Percentiles rank a stretch among this genome's conserved stretches.
These are phyloP conservation scores for Phytophthora citrophthora DNA, from an alignment of 352 stramenopile species.

Conservation along the genomic window DNA sequence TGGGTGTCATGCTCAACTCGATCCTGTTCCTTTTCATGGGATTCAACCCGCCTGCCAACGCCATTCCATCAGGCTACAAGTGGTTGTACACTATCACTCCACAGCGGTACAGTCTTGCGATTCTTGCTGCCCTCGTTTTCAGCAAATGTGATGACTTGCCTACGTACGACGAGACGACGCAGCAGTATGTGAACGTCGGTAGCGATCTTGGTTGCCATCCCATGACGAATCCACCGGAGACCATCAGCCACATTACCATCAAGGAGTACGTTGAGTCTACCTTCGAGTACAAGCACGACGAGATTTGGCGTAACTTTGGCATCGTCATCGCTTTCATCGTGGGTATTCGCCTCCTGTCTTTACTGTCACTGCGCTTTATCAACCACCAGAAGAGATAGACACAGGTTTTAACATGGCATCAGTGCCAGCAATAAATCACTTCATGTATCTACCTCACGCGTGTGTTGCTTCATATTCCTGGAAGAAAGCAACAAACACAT, in stretches of 20 bases:
- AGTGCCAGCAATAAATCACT: background rate
- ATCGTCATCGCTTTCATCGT: constrained; percentile 56
- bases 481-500: too few relatives aligned
- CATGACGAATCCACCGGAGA: constrained; percentile 40
- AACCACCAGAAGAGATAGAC: constrained; percentile 60
- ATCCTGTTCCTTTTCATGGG: constrained; percentile 67
- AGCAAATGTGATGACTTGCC: constrained; percentile 49
- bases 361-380: constrained; percentile 61
- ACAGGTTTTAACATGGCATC: background rate
- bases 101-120: constrained; percentile 45
- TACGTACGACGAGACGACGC: constrained; percentile 27
- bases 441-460: constrained; percentile 7
- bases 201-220: constrained; percentile 46
- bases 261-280: constrained; percentile 58
- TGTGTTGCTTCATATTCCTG: background rate
- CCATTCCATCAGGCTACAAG: constrained; percentile 60
- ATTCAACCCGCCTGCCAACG: constrained; percentile 48
- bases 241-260: constrained; percentile 45
- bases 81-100: constrained; percentile 55
- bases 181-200: constrained; percentile 39
- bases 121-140: constrained; percentile 46
- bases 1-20: constrained; percentile 57
- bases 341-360: constrained; percentile 48
- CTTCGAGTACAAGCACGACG: constrained; percentile 65
- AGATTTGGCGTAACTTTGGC: constrained; percentile 54